A percentile compares a stretch with the other conserved stretches of the same genome.
phyloP scores from a whole-genome alignment of 176 grass and related monocot genomes.

The Puya raimondii region DNA sequence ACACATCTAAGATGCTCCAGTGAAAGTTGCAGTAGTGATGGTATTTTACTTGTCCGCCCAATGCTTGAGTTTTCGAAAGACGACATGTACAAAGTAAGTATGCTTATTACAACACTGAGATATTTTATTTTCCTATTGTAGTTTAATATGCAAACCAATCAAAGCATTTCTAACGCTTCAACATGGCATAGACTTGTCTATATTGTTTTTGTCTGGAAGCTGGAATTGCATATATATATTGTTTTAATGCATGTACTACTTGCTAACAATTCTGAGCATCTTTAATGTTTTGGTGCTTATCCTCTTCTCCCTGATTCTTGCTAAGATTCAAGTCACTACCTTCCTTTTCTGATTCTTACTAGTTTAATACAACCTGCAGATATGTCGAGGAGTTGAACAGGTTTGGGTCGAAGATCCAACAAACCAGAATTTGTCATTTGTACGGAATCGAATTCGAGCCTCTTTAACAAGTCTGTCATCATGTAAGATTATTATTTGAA shows the following conservation, averaged over 20 bases:
- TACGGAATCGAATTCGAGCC: constrained; percentile 71
- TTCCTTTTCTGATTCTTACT: constrained; percentile 7
- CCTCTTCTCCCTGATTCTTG: background rate
- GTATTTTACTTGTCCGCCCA: constrained; percentile 73
- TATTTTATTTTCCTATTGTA: background rate
- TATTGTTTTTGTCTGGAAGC: too few species aligned
- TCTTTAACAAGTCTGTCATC: constrained; percentile 49
- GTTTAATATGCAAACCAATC: background rate
- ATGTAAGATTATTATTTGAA: constrained; percentile 10
- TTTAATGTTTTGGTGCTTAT: background rate
- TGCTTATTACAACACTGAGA: background rate
- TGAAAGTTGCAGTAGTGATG: constrained; percentile 26
- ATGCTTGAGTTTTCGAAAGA: constrained; percentile 95
- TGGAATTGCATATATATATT: background rate
- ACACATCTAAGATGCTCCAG: constrained; percentile 40
- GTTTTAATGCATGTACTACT: background rate
- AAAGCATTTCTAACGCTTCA: too few species aligned
- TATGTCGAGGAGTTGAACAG: constrained; percentile 67
- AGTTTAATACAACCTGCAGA: constrained; percentile 31
- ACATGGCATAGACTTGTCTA: too few species aligned
- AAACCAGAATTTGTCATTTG: constrained; percentile 62
- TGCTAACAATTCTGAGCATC: too few species aligned
- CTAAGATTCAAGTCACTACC: background rate
- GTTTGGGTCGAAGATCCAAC: constrained; percentile 95
- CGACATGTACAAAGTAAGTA: constrained; percentile 88